These are phyloP conservation scores for Microcos paniculata DNA, from an alignment of 345 rosid genomes.

Conservation along the genomic window DNA sequence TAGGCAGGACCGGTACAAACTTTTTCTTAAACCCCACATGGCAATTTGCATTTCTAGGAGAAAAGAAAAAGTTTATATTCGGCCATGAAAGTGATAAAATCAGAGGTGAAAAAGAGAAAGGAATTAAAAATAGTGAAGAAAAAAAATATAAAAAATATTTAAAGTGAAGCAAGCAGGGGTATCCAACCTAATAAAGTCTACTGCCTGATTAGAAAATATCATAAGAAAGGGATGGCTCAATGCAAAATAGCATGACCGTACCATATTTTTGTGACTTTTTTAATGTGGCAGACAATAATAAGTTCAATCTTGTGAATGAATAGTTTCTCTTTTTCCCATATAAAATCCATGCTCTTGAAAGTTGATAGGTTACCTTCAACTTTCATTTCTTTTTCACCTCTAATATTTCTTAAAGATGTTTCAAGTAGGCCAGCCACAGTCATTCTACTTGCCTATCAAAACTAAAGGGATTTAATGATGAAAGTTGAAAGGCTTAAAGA, in stretches of 20 bases:
- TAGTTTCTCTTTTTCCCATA: background rate
- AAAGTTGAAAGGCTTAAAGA: background rate
- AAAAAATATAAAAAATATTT: background rate
- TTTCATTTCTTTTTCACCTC: background rate
- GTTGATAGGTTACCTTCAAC: background rate
- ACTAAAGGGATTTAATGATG: background rate
- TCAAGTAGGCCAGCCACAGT: background rate
- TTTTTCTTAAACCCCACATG: background rate
- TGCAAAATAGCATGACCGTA: background rate
- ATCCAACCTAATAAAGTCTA: background rate
- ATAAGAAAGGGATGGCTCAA: background rate
- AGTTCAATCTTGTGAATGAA: background rate
- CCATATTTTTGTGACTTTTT: background rate
- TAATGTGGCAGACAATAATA: conserved; percentile 4
- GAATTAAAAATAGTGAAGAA: background rate
- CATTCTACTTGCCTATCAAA: background rate
- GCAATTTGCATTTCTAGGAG: background rate
- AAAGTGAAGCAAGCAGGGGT: background rate
- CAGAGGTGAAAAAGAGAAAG: too few relatives aligned
- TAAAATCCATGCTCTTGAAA: background rate
- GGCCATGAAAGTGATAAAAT: background rate
- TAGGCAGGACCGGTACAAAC: background rate
- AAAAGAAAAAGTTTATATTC: background rate
- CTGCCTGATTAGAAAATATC: background rate
- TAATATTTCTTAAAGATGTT: background rate